Conservation (phyloP, 1,284 basidiomycete genomes). For the Coniferiporia sulphurascens region DNA sequence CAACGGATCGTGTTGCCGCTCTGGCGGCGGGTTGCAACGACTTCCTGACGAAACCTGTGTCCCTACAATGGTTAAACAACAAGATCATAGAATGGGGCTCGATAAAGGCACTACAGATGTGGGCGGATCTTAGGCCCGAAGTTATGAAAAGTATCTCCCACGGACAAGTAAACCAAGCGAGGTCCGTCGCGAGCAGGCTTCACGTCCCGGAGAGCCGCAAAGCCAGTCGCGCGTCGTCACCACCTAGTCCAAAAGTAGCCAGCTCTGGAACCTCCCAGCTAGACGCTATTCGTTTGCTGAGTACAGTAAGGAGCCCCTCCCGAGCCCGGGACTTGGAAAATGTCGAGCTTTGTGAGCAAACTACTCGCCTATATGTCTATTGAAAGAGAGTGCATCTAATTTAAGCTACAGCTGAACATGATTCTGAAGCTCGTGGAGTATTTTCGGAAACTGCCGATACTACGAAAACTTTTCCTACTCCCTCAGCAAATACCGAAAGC, state of each 20-base stretch:
- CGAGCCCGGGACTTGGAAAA: constrained; percentile 1
- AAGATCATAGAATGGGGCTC: constrained; percentile 99
- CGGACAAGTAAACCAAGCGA: constrained; percentile 60
- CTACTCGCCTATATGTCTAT: neutral
- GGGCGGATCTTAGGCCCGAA: constrained; percentile 72
- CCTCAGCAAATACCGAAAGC: neutral
- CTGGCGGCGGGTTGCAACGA: constrained; percentile 98
- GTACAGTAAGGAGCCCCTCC: neutral
- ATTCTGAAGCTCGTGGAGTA: neutral
- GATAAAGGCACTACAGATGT: constrained; percentile 84
- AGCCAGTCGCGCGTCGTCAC: neutral
- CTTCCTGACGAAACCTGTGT: constrained; percentile 97
- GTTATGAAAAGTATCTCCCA: constrained; percentile 46
- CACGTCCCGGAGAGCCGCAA: constrained; percentile 55
- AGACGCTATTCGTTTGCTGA: constrained; percentile 13
- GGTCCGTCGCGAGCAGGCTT: constrained; percentile 59
- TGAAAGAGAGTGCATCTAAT: too few species aligned
- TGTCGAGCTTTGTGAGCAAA: neutral
- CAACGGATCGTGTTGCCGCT: constrained; percentile 91
- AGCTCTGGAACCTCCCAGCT: constrained; percentile 1
- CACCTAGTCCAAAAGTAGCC: neutral
- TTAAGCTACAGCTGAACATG: neutral
- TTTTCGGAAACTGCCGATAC: neutral
- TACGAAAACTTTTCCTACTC: neutral
- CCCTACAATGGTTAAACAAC: constrained; percentile 91